Evolutionary conservation across 768 basidiomycete genomes (phyloP), one percentile per base, ranked within the genome.

Genomic region (Lenzites betulinus): DNA sequence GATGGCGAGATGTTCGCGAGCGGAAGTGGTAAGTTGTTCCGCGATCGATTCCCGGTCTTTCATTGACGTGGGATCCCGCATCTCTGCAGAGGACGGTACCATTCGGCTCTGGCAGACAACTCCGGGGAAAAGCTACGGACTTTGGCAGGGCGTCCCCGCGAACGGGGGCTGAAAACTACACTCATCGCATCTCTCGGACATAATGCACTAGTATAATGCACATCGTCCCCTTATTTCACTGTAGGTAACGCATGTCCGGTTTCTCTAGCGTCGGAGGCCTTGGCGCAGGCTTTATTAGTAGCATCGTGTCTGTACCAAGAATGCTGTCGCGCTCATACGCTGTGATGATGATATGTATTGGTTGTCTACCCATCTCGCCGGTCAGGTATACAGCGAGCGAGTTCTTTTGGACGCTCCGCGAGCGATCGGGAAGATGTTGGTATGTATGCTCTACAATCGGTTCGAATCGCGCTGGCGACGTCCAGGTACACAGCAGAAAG

Each of bases 31-130:
- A 73, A 78, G 92, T 84, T 54, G 35, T 51, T 12, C 22, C 28
- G 47, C 58, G 36, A 33, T 44, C 33, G 23, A n/a, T 15, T 33
- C 13, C 51, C 7, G 4, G 38, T 39, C 38, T 18, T 39, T 4
- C 4, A 39, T 39, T 13, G 46, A 30, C 7, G 35, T 54, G 7
- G 51, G 51, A 54, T 59, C 60, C 47, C 44, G 13, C 12, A 8
- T 50, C 25, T 66, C 58, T 58, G 52, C 71, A 91, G 88, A 92
- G 88, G 90, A 91, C 71, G 89, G 90, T 88, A 98, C 96, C 5
- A 96, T 98, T 69, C 87, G 96, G 46, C 78, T 98, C 56, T 98
- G 95, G 95, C 96, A 97, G 76, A 96, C 92, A n/a, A 93, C 86
- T 9, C 95, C 95, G 11, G 90, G 92, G 12, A 96, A 92, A 74